Percentiles rank a stretch among this genome's conserved stretches.
phyloP scores from a whole-genome alignment of 108 stramenopile genomes.

The Licmophora abbreviata region DNA sequence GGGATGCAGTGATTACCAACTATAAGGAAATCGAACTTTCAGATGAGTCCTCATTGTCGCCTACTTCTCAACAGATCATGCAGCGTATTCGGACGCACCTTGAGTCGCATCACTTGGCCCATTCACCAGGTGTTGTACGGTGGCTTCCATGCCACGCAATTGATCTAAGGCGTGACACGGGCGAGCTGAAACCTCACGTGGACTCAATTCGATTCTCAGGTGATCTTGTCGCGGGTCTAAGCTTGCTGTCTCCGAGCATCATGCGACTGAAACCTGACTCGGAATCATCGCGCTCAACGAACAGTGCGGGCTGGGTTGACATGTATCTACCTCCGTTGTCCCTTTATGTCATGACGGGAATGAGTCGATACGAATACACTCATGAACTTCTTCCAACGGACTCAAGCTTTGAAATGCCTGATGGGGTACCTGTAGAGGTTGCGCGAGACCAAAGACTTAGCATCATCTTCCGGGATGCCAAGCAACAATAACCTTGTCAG shows the following conservation, averaged over 20 bases:
- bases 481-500: slow-evolving; percentile 12
- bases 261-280: slow-evolving; percentile 61
- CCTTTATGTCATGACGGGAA: slow-evolving; percentile 60
- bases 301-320: slow-evolving; percentile 41
- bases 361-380: slow-evolving; percentile 57
- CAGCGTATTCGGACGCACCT: slow-evolving; percentile 39
- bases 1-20: slow-evolving; percentile 81
- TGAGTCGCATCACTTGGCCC: slow-evolving; percentile 27
- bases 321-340: slow-evolving; percentile 64
- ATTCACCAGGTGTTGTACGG: not conserved
- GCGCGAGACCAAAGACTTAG: slow-evolving; percentile 54
- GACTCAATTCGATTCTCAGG: slow-evolving; percentile 89
- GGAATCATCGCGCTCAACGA: slow-evolving; percentile 7
- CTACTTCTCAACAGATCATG: slow-evolving; percentile 17
- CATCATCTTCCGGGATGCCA: slow-evolving; percentile 75
- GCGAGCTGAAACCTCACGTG: slow-evolving; percentile 77
- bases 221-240: slow-evolving; percentile 79
- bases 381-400: slow-evolving; percentile 56
- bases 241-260: slow-evolving; percentile 53
- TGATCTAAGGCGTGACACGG: slow-evolving; percentile 63
- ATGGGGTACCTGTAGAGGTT: slow-evolving; percentile 22
- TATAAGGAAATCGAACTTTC: slow-evolving; percentile 80
- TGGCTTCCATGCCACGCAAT: slow-evolving; percentile 87
- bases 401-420: slow-evolving; percentile 28
- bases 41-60: slow-evolving; percentile 7